These are phyloP conservation scores for Vitis labrusca DNA, from an alignment of 164 flowering plant species.

Conservation along the genomic window DNA sequence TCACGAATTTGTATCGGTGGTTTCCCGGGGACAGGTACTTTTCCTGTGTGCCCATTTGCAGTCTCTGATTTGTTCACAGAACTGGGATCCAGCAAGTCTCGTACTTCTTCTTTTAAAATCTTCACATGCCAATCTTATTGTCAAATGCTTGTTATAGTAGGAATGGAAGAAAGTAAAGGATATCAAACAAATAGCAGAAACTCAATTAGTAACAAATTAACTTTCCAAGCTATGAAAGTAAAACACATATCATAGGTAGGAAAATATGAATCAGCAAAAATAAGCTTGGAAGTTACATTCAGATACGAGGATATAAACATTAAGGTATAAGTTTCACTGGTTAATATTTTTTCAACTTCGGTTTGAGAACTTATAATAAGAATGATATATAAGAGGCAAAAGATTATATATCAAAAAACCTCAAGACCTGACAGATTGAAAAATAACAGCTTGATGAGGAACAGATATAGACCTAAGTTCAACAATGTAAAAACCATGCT, in stretches of 20 bases:
- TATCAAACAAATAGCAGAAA: not conserved
- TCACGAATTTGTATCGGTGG: conserved; percentile 98
- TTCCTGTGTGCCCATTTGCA: conserved; percentile 62
- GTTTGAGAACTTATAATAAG: not conserved
- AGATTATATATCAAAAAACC: not conserved
- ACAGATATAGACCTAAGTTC: not conserved
- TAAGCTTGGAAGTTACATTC: not conserved
- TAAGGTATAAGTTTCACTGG: not conserved
- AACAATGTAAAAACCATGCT: not conserved
- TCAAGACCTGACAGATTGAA: not conserved
- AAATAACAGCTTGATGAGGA: not conserved
- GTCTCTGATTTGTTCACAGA: conserved; percentile 59
- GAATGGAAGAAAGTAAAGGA: conserved; percentile 1
- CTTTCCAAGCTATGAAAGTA: not conserved
- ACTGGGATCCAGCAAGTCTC: conserved; percentile 81
- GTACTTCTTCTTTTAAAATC: conserved; percentile 98
- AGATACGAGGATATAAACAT: not conserved
- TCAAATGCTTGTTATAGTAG: not conserved
- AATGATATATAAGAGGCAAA: not conserved
- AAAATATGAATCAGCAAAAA: not conserved
- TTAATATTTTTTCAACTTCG: not conserved
- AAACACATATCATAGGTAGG: not conserved
- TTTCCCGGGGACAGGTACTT: conserved; percentile 70
- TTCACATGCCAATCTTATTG: conserved; percentile 29
- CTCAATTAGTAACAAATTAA: not conserved